Conservation (phyloP, 305 asterid species). For the Plantago coronopus region DNA sequence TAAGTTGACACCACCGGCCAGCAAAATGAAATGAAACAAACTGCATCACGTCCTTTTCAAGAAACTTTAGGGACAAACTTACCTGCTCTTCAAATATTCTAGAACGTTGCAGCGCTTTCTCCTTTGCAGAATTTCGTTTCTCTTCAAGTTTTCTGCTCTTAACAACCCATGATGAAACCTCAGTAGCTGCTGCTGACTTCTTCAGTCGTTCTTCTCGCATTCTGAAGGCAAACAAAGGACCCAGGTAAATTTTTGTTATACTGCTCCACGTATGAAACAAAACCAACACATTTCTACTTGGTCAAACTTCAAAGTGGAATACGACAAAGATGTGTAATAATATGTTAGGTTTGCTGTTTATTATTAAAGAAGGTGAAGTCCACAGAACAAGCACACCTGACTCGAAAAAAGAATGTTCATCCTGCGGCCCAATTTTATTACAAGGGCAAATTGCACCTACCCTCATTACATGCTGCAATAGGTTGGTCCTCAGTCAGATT, state of each 20-base stretch:
- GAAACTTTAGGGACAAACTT: conserved; percentile 13
- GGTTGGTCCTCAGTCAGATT: background rate
- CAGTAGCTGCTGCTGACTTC: conserved; percentile 70
- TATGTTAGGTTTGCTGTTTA: background rate
- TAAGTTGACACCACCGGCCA: conserved; percentile 9
- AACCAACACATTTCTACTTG: background rate
- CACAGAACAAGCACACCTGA: too few species aligned
- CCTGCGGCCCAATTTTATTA: too few species aligned
- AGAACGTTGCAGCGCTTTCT: conserved; percentile 76
- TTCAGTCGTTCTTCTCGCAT: conserved; percentile 76
- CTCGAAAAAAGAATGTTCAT: too few species aligned
- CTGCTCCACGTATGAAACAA: conserved; percentile 15
- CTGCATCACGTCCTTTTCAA: background rate
- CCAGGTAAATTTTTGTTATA: conserved; percentile 2
- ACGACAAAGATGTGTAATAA: background rate
- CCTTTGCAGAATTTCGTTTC: conserved; percentile 60
- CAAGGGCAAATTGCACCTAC: too few species aligned
- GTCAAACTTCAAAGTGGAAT: conserved; percentile 4
- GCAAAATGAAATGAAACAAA: conserved; percentile 8
- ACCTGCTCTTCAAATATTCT: conserved; percentile 93
- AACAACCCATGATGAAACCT: conserved; percentile 69
- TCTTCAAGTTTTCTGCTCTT: conserved; percentile 80
- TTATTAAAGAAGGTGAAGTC: too few species aligned
- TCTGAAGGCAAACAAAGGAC: conserved; percentile 36
- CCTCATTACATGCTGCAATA: too few species aligned